phyloP scores from a whole-genome alignment of 345 rosid genomes.

The Mangifera indica region DNA sequence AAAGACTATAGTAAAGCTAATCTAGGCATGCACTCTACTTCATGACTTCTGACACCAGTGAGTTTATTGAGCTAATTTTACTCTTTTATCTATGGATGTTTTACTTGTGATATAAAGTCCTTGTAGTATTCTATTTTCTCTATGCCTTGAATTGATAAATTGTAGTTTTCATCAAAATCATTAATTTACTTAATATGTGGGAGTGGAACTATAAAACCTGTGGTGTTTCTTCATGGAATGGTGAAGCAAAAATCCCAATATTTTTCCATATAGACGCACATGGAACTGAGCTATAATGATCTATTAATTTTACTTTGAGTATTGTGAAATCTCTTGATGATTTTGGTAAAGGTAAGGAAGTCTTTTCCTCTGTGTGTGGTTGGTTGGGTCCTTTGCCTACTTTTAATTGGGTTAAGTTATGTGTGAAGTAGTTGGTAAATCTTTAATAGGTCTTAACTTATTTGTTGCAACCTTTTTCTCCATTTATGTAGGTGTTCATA shows the following conservation, averaged over 20 bases:
- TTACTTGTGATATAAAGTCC: not conserved
- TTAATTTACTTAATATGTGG: not conserved
- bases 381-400: not conserved
- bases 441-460: not conserved
- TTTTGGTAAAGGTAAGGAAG: not conserved
- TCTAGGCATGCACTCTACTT: not conserved
- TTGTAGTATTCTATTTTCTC: not conserved
- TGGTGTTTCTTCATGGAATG: too few species aligned
- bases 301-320: slow-evolving; percentile 2
- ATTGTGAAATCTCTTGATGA: not conserved
- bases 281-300: slow-evolving; percentile 1
- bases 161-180: not conserved
- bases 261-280: not conserved
- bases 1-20: not conserved
- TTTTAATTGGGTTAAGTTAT: not conserved
- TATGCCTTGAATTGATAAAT: not conserved
- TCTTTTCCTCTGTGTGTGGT: slow-evolving; percentile 1
- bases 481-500: slow-evolving; percentile 34
- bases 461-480: not conserved
- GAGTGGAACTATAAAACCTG: not conserved
- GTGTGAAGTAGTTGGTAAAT: not conserved
- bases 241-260: not conserved
- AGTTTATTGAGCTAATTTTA: too few species aligned
- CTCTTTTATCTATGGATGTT: not conserved
- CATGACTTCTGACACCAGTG: not conserved